Conservation (phyloP, 345 rosid species). For the Reutealis trisperma region DNA sequence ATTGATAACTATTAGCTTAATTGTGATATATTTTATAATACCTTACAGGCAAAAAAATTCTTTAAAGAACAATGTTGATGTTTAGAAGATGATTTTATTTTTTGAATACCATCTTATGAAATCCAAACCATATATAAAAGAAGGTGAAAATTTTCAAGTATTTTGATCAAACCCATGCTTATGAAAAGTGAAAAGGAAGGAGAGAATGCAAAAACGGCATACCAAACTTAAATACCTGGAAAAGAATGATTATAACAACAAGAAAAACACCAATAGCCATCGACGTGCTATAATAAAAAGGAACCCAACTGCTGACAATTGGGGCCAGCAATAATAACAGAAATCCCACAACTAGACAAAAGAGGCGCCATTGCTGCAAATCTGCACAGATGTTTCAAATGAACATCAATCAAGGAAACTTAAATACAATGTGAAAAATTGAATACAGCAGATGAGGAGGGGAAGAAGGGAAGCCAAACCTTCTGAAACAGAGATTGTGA, state of each 20-base stretch:
- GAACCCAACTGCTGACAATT: slow-evolving; percentile 84
- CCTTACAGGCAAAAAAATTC: not conserved
- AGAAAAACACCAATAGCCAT: slow-evolving; percentile 93
- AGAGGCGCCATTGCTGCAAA: slow-evolving; percentile 75
- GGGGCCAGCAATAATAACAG: slow-evolving; percentile 68
- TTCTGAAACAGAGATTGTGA: slow-evolving; percentile 56
- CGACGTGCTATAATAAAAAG: slow-evolving; percentile 87
- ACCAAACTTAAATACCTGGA: slow-evolving; percentile 59
- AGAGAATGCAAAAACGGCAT: not conserved
- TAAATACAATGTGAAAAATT: not conserved
- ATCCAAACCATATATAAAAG: not conserved
- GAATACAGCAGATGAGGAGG: slow-evolving; percentile 2
- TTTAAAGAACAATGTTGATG: not conserved
- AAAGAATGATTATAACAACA: slow-evolving; percentile 69
- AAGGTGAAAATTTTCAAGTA: not conserved
- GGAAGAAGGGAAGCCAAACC: slow-evolving; percentile 34
- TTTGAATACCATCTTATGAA: too few species aligned
- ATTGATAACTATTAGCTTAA: not conserved
- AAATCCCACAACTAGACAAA: slow-evolving; percentile 67
- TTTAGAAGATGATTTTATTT: not conserved
- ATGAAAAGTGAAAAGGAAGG: not conserved
- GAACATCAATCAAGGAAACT: not conserved
- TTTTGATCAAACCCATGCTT: not conserved
- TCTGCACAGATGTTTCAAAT: slow-evolving; percentile 46
- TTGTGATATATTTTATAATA: not conserved